Percentiles rank a stretch among this genome's conserved stretches.
These are phyloP conservation scores for Pseudocercospora fijiensis DNA, from an alignment of 2,329 filamentous ascomycete genomes.

Conservation along the genomic window DNA sequence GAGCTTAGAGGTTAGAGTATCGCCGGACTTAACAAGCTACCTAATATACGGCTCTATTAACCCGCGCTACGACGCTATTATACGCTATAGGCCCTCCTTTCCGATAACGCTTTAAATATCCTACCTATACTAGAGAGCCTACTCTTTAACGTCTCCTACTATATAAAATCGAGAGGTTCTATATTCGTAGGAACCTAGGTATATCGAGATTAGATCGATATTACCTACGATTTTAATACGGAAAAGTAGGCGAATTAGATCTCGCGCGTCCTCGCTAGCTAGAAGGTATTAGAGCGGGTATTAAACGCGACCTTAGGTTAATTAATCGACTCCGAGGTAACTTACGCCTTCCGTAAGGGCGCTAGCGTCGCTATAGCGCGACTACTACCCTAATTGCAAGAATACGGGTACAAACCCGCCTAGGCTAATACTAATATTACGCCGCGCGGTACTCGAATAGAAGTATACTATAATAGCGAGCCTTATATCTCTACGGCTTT, in stretches of 20 bases:
- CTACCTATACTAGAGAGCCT: constrained; percentile 6
- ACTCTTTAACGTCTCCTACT: background rate
- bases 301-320: background rate
- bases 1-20: constrained; percentile 13
- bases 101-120: constrained; percentile 3
- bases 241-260: background rate
- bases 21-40: constrained; percentile 10
- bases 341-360: background rate
- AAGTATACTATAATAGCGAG: constrained; percentile 10
- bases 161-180: background rate
- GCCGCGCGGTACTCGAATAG: constrained; percentile 6
- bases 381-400: background rate
- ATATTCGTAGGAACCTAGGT: background rate
- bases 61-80: constrained; percentile 9
- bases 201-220: too few relatives aligned
- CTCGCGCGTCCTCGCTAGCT: background rate
- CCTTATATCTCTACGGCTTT: constrained; percentile 9
- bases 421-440: constrained; percentile 7
- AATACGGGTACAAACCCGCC: background rate
- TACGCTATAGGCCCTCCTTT: constrained; percentile 9
- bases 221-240: background rate
- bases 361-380: background rate
- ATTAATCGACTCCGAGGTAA: background rate
- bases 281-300: background rate
- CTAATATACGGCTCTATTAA: constrained; percentile 12